phyloP scores from a whole-genome alignment of 208 protist species.

The Trypanosoma mega region DNA sequence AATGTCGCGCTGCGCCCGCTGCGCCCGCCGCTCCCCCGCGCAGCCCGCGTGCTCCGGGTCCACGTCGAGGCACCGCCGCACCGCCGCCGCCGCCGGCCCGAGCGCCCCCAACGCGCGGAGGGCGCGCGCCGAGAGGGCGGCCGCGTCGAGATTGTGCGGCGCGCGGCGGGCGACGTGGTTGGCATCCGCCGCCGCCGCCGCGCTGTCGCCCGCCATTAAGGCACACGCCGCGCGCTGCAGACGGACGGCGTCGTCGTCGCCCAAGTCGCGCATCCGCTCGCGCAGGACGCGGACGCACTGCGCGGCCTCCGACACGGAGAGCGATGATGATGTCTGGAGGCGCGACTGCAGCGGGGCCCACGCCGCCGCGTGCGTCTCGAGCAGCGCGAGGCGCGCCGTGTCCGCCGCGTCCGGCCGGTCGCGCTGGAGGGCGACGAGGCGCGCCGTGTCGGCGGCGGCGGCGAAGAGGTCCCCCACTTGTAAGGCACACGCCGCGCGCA shows the following conservation, averaged over 20 bases:
- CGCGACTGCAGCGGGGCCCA: slow-evolving; percentile 53
- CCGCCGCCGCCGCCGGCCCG: slow-evolving; percentile 61
- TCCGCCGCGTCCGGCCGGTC: too few species aligned
- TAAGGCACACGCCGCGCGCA: slow-evolving; percentile 54
- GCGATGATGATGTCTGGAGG: slow-evolving; percentile 4
- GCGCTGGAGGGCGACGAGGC: too few species aligned
- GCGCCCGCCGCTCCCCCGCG: slow-evolving; percentile 54
- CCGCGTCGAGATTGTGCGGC: slow-evolving; percentile 68
- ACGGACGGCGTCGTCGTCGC: slow-evolving; percentile 70
- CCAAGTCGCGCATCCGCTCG: slow-evolving; percentile 63
- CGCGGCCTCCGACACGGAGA: slow-evolving; percentile 26
- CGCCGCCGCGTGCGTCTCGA: too few species aligned
- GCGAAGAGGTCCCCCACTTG: slow-evolving; percentile 67
- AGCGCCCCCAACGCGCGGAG: slow-evolving; percentile 71
- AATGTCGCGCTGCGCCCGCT: slow-evolving; percentile 66
- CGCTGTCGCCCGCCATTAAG: slow-evolving; percentile 49
- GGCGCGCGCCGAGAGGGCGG: slow-evolving; percentile 68
- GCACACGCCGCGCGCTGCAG: slow-evolving; percentile 83
- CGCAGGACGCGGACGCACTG: slow-evolving; percentile 60
- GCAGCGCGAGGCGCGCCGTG: too few species aligned
- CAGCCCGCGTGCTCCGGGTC: slow-evolving; percentile 85
- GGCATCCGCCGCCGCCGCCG: slow-evolving; percentile 63
- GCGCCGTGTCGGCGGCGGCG: too few species aligned
- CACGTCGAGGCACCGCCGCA: slow-evolving; percentile 75
- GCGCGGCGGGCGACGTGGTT: slow-evolving; percentile 68